Evolutionary conservation across 83 land plant species (phyloP), one percentile per base, ranked within the genome.

Genomic region (Thuja plicata): DNA sequence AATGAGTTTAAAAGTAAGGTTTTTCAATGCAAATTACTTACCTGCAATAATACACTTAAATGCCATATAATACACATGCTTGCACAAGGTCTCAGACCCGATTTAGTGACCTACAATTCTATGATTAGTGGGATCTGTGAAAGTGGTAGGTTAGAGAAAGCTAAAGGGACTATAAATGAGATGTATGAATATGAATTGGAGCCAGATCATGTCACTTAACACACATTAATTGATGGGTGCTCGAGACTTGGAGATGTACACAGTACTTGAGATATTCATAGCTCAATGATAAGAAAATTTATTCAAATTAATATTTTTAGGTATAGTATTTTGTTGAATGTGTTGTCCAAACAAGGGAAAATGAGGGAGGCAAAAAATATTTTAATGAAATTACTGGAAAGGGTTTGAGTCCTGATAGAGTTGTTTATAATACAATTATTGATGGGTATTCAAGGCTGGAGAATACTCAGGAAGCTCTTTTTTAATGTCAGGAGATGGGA

Each of bases 361-460:
- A 70, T 82, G 45, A 41, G 16, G 13, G 94, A 94, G 38, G 96
- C 97, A 30, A 34, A 43, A 66, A 81, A 82, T 62, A 12, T 92
- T 90, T 91, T 93, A 41, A 41, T 80, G 92, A 93, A 60, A 95
- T 95, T 94, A 71, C 41, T 40, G 60, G 73, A 37, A 90, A 71
- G 71, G 95, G 92, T 5, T 74, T 94, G 60, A 86, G 52, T 45
- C 94, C 96, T 7, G 93, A 93, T 77, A 70, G 48, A 34, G 90
- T 94, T 60, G 90, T 87, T 57, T 93, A 90, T 83, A 94, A 91
- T 17, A 89, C 95, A 11, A 80, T 96, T 87, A 94, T 96, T 40
- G 85, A 92, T 86, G 96, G 95, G 16, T 88, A 91, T 21, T 93
- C 92, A 48, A 90, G 78, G 71, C 88, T 48, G 17, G 93, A 92